Percentiles rank a stretch among this genome's conserved stretches.
These are phyloP conservation scores for Talaromyces borbonicus DNA, from an alignment of 495 filamentous ascomycete species.

Conservation along the genomic window DNA sequence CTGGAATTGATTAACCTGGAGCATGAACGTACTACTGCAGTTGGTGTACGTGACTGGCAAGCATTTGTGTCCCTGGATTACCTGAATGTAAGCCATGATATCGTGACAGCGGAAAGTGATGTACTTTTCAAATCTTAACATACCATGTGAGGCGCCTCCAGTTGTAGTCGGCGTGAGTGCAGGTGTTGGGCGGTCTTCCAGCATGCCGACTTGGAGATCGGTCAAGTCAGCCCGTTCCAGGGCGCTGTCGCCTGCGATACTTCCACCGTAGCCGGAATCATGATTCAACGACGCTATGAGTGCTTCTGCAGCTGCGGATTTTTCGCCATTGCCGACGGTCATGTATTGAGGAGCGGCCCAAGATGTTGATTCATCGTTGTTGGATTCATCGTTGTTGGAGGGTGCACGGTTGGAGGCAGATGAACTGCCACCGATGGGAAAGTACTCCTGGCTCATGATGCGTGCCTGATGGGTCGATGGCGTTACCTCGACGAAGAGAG, in stretches of 20 bases:
- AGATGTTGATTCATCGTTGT: slow-evolving; percentile 25
- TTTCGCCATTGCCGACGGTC: slow-evolving; percentile 77
- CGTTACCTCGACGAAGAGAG: background rate
- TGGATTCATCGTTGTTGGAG: slow-evolving; percentile 23
- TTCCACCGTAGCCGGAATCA: slow-evolving; percentile 89
- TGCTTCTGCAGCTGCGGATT: slow-evolving; percentile 61
- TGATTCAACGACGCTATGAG: slow-evolving; percentile 62
- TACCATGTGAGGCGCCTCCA: slow-evolving; percentile 20
- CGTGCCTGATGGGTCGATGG: background rate
- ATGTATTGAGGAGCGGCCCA: slow-evolving; percentile 56
- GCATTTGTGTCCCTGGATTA: slow-evolving; percentile 48
- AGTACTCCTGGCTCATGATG: slow-evolving; percentile 67
- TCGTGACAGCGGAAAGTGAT: background rate
- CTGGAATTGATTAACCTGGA: background rate
- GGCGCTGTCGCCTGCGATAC: slow-evolving; percentile 43
- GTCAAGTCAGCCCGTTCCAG: slow-evolving; percentile 32
- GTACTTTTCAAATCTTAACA: background rate
- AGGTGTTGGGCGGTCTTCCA: slow-evolving; percentile 58
- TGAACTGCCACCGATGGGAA: slow-evolving; percentile 34
- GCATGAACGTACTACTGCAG: slow-evolving; percentile 51
- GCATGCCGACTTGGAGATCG: slow-evolving; percentile 52
- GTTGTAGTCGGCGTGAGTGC: slow-evolving; percentile 44
- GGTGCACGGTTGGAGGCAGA: slow-evolving; percentile 29
- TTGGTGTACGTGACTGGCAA: slow-evolving; percentile 66
- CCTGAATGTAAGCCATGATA: no score